Evolutionary conservation across 352 stramenopile genomes (phyloP), one percentile per base, ranked within the genome.

Genomic region (Globisporangium megalacanthum): DNA sequence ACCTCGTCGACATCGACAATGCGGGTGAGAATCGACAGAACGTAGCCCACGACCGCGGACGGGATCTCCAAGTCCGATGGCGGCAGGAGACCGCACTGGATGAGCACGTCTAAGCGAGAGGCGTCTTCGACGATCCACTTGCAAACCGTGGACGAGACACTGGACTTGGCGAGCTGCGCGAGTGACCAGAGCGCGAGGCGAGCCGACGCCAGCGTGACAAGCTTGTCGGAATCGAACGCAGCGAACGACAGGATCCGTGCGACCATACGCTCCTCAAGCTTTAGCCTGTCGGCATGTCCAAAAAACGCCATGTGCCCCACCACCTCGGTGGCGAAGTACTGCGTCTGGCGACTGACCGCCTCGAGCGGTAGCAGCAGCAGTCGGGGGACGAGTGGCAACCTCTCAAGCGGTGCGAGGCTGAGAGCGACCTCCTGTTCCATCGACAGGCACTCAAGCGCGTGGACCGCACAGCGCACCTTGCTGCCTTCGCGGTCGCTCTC

Each of bases 271-370:
- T 64, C 49, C 1, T 75, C 52, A 4, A 89, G 41, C 9, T 54
- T 45, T 4, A 89, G 63, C 25, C 59, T 63, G 6, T 78, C 53
- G 0, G 64, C 69, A 41, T 83, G 64, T 2, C 71, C 75, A 42
- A 83, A 87, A 33, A 70, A 80, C 9, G 77, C 62, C 79, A 88
- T 70, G 37, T 87, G 84, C 0, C 79, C 79, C 36, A 88, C 70
- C 60, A 83, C 80, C 48, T 89, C 69, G 0, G 77, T 75, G 0
- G 65, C 79, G 64, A 87, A 82, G 52, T 82, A 73, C 41, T 89
- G 79, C n/a, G 75, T 77, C 3, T 77, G 52, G 3, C 61, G 61
- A 1, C 56, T 58, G 10, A 68, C 58, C 1, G 15, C 63, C 36
- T 65, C 69, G 36, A 49, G 54, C 6, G 56, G 64, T 8, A 67